Percentiles rank a stretch among this genome's conserved stretches.
phyloP scores from a whole-genome alignment of 371 early-diverging fungal genomes.

The Lichtheimia hyalospora region DNA sequence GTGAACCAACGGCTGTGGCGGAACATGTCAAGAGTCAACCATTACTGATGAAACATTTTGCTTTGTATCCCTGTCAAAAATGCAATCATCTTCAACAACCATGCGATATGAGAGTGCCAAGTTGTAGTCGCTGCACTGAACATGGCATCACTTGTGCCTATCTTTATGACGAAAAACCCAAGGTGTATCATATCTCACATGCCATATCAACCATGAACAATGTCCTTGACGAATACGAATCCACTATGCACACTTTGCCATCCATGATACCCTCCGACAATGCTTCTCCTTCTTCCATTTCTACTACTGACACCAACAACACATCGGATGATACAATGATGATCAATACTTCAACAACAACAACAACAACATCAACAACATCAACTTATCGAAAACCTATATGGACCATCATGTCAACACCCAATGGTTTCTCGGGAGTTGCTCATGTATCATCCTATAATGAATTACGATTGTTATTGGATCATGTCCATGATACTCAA shows the following conservation, averaged over 20 bases:
- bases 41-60: conserved; percentile 6
- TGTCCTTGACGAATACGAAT: conserved; percentile 27
- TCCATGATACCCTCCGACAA: not conserved
- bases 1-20: conserved; percentile 17
- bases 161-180: conserved; percentile 32
- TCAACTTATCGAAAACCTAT: conserved; percentile 4
- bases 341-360: not conserved
- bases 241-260: not conserved
- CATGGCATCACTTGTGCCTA: conserved; percentile 33
- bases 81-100: conserved; percentile 43
- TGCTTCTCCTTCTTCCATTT: not conserved
- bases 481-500: not conserved
- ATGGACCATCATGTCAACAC: not conserved
- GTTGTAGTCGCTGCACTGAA: conserved; percentile 33
- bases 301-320: not conserved
- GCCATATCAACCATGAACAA: conserved; percentile 39
- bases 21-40: conserved; percentile 24
- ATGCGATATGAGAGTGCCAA: conserved; percentile 37
- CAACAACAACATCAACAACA: not conserved
- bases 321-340: not conserved
- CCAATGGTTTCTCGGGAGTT: not conserved
- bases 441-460: not conserved
- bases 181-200: conserved; percentile 40
- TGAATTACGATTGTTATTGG: not conserved
- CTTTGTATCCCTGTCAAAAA: conserved; percentile 38